These are phyloP conservation scores for Lasiodiplodia theobromae DNA, from an alignment of 2,329 filamentous ascomycete species.

Conservation along the genomic window DNA sequence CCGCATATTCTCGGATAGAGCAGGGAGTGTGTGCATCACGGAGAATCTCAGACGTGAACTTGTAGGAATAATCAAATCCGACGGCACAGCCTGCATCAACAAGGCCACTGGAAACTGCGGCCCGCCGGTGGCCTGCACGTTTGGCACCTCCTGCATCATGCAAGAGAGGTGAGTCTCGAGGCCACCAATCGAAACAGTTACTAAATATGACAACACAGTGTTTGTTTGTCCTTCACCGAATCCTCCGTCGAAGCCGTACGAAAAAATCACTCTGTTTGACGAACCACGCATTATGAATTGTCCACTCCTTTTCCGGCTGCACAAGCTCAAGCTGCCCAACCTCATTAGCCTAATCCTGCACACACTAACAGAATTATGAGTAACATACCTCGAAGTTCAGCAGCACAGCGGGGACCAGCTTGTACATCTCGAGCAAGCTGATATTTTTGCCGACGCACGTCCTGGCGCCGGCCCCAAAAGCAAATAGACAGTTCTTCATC, in stretches of 20 bases:
- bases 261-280: constrained; percentile 15
- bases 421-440: constrained; percentile 46
- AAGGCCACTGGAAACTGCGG: background rate
- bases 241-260: background rate
- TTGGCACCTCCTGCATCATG: background rate
- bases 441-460: constrained; percentile 47
- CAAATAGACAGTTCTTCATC: constrained; percentile 44
- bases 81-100: background rate
- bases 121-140: background rate
- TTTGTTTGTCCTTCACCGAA: no score
- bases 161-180: background rate
- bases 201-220: background rate
- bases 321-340: background rate
- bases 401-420: constrained; percentile 43
- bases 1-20: background rate
- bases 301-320: constrained; percentile 27
- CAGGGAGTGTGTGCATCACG: no score
- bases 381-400: constrained; percentile 36
- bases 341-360: background rate
- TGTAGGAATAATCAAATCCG: background rate
- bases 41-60: background rate
- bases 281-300: constrained; percentile 28
- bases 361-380: background rate
- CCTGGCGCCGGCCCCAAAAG: constrained; percentile 48
- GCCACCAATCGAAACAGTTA: background rate